Evolutionary conservation across 495 filamentous ascomycete genomes (phyloP).

Genomic region (Penicillium daleae): DNA sequence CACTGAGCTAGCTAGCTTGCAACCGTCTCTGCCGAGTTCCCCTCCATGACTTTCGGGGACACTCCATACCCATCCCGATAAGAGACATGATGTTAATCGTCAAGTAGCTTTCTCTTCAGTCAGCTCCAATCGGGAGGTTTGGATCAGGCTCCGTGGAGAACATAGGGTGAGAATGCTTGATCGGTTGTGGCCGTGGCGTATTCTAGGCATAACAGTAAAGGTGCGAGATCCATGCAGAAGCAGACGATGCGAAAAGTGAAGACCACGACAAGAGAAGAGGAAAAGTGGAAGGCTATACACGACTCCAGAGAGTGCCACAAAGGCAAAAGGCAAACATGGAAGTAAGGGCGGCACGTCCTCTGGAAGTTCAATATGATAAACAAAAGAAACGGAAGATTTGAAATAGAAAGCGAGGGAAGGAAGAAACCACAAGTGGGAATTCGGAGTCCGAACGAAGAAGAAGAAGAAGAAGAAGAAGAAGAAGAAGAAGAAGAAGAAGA

Average conservation of each 20-base stretch:
- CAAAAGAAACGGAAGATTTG: conserved; percentile 14
- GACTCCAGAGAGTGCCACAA: conserved; percentile 24
- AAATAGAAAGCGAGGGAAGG: conserved; percentile 20
- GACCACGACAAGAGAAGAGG: conserved; percentile 1
- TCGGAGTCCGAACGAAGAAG: neutral
- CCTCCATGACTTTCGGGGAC: neutral
- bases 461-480: neutral
- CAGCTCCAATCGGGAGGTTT: neutral
- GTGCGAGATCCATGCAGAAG: conserved; percentile 6
- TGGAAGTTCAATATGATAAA: conserved; percentile 25
- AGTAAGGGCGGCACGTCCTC: conserved; percentile 21
- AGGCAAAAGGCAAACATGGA: conserved; percentile 16
- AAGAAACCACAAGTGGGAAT: conserved; percentile 7
- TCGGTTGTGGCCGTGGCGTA: neutral
- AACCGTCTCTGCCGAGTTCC: neutral
- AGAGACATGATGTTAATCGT: neutral
- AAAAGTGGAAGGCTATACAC: conserved; percentile 24
- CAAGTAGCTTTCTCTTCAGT: neutral
- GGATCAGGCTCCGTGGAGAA: neutral
- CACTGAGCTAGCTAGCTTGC: conserved; percentile 4
- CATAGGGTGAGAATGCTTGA: neutral
- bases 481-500: neutral
- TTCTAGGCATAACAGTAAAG: neutral
- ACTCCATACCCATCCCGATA: neutral
- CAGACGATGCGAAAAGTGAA: conserved; percentile 7